Base-by-base conservation (phyloP, 2,329 filamentous ascomycete genomes). In the Cytospora piceae region DNA sequence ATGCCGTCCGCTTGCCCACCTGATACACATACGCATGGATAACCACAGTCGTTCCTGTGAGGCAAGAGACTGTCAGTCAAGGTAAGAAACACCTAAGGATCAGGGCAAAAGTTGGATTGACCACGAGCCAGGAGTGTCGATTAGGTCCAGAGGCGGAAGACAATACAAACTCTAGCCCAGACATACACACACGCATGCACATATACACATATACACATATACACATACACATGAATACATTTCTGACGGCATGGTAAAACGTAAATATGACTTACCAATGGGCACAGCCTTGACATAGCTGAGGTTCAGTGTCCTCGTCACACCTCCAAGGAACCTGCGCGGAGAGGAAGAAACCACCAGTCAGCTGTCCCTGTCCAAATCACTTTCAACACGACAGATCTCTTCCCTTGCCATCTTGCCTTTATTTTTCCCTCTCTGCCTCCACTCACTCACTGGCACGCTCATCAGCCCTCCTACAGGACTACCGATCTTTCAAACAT, bases 271-370 rank as follows among this genome's bases (percentile, higher is more conserved):
- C 52, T 32, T 31, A 79, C 77, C 78, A 22, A 81, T 75, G 0
- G 82, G 82, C 4, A 84, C 77, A 2, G 80, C 80, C 69, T 78
- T 79, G 0, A 85, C 73, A 68, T 83, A 85, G 34, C 79, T 82
- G n/a, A 85, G 78, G 67, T 82, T 82, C 37, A 85, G 73, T 0
- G 77, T 77, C 7, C 83, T 75, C 4, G 82, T 82, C 0, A 85
- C 81, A 5, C 82, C 82, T 1, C 80, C 82, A 61, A 84, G 74
- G 68, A 84, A 83, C 17, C 70, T 71, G 14, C 1, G 17, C 63
- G 75, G 24, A 75, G 46, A 2, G 59, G 0, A 32, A 11, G 17
- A n/a, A 11, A 27, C 39, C 53, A 46, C 32, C 32, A 20, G 49
- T 53, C 46, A 15, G 37, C 15, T n/a, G 22, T 22, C n/a, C 46